Conservation (phyloP, 2,329 filamentous ascomycete species). For the Hymenoscyphus scutula region DNA sequence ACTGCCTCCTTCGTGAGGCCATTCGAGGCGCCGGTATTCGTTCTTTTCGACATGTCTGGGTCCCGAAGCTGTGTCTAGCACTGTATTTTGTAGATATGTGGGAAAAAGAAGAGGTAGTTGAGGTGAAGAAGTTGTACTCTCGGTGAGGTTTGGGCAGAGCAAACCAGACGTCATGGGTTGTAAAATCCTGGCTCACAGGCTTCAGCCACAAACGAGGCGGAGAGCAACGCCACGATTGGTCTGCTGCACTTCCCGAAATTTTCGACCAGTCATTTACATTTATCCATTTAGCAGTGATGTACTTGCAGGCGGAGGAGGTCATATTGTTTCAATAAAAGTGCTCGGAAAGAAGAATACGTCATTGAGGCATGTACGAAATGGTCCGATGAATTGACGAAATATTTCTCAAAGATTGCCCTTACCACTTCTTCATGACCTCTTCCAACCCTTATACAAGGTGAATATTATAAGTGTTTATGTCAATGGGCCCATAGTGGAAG, state of each 20-base stretch:
- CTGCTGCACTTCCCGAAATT: not conserved
- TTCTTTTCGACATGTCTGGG: slow-evolving; percentile 62
- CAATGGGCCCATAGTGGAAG: too few relatives aligned
- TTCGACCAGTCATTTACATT: too few relatives aligned
- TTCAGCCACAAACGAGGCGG: not conserved
- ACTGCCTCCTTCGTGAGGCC: slow-evolving; percentile 46
- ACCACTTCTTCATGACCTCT: too few relatives aligned
- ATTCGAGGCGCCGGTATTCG: slow-evolving; percentile 47
- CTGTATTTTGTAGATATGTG: not conserved
- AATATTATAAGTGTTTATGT: too few relatives aligned
- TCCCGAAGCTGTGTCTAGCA: not conserved
- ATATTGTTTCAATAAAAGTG: too few relatives aligned
- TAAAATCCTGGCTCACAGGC: not conserved
- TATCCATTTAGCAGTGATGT: too few relatives aligned
- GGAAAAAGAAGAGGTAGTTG: not conserved
- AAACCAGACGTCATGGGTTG: not conserved
- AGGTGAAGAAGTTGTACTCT: not conserved
- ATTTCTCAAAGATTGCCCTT: too few relatives aligned
- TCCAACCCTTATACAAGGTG: too few relatives aligned
- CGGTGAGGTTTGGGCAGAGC: not conserved
- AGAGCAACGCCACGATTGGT: not conserved
- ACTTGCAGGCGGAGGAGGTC: too few relatives aligned
- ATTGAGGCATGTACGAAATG: too few relatives aligned
- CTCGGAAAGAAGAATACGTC: too few relatives aligned
- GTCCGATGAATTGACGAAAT: too few relatives aligned